Evolutionary conservation across 805 yeast genomes (phyloP).

Genomic region (Yarrowia deformans): DNA sequence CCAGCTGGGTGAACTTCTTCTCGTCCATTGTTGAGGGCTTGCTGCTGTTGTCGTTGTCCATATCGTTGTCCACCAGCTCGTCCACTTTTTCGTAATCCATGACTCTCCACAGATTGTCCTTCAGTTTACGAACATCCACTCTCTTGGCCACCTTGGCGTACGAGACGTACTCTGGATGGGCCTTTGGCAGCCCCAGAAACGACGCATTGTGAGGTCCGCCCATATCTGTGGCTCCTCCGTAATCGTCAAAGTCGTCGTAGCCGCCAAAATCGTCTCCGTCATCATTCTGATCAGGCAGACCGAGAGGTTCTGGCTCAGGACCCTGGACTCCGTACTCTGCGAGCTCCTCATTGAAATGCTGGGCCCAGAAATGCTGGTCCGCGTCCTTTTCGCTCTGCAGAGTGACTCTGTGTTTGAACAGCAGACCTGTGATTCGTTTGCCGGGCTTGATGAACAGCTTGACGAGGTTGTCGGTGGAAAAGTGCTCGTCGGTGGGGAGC

Average conservation of each 20-base stretch:
- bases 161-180: slow-evolving; percentile 53
- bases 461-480: slow-evolving; percentile 71
- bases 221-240: slow-evolving; percentile 41
- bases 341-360: slow-evolving; percentile 50
- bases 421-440: slow-evolving; percentile 41
- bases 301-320: slow-evolving; percentile 9
- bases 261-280: slow-evolving; percentile 45
- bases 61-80: slow-evolving; percentile 38
- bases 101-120: slow-evolving; percentile 77
- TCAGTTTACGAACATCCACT: slow-evolving; percentile 75
- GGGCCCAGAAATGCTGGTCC: slow-evolving; percentile 79
- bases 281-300: slow-evolving; percentile 36
- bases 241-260: slow-evolving; percentile 50
- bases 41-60: background rate
- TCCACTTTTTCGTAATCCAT: slow-evolving; percentile 49
- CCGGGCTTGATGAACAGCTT: slow-evolving; percentile 73
- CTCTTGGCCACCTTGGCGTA: slow-evolving; percentile 78
- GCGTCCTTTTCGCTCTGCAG: slow-evolving; percentile 48
- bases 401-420: slow-evolving; percentile 37
- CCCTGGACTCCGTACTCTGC: slow-evolving; percentile 31
- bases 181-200: slow-evolving; percentile 39
- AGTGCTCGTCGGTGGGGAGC: slow-evolving; percentile 77
- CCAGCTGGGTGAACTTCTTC: slow-evolving; percentile 56
- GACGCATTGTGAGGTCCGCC: slow-evolving; percentile 38
- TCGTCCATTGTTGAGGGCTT: slow-evolving; percentile 40